Conservation (phyloP, 768 basidiomycete genomes). For the Leucosporidium scottii region DNA sequence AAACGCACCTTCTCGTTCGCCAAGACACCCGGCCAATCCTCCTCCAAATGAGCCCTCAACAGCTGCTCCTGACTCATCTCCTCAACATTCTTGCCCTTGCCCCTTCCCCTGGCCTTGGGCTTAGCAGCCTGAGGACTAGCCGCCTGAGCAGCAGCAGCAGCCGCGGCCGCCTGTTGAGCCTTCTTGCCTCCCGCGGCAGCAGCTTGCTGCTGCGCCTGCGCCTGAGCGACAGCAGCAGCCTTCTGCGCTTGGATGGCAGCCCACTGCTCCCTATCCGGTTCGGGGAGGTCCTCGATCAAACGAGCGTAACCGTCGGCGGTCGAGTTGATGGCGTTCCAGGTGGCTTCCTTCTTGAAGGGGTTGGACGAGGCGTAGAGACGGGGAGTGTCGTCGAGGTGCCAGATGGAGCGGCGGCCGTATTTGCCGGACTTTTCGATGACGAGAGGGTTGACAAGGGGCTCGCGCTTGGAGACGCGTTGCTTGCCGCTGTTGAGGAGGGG, state of each 20-base stretch:
- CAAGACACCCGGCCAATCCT: background rate
- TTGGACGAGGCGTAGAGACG: background rate
- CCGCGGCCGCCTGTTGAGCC: too few relatives aligned
- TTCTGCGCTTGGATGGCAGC: background rate
- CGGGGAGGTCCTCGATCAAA: background rate
- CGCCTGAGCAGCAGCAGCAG: too few relatives aligned
- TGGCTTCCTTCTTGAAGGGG: background rate
- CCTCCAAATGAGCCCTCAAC: slow-evolving; percentile 14
- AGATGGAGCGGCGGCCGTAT: background rate
- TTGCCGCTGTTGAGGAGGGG: background rate
- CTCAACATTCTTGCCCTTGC: slow-evolving; percentile 3
- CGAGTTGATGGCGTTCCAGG: background rate
- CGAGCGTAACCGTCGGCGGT: background rate
- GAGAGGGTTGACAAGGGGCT: background rate
- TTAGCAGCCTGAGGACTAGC: background rate
- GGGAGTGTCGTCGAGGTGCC: background rate
- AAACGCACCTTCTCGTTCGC: too few relatives aligned
- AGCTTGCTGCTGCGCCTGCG: too few relatives aligned
- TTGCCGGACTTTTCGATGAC: background rate
- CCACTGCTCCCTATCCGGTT: background rate
- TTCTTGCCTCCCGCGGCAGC: too few relatives aligned
- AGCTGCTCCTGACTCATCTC: slow-evolving; percentile 14
- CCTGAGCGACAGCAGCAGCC: background rate
- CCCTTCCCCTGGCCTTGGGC: slow-evolving; percentile 6
- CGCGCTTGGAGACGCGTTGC: background rate